Percentiles rank a stretch among this genome's conserved stretches.
Conservation (phyloP, 768 basidiomycete species). For the Pholiota conissans region DNA sequence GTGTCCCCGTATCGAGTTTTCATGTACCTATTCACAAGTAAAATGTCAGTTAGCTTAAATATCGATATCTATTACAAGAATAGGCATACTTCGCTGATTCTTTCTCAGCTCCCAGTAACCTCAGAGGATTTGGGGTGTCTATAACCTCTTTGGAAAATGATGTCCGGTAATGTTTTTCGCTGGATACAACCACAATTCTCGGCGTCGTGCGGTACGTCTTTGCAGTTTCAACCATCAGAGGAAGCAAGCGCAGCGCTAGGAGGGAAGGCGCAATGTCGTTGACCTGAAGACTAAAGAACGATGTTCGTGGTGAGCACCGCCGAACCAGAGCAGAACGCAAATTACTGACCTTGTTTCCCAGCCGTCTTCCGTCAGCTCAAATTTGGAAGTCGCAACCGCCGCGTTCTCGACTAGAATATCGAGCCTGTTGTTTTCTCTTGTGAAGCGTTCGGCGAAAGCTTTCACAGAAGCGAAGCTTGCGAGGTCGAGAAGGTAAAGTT, state of each 20-base stretch:
- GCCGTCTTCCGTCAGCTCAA: slow-evolving; percentile 30
- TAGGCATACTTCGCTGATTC: no score
- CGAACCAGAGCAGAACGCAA: not conserved
- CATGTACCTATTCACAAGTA: not conserved
- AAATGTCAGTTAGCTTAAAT: no score
- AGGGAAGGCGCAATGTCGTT: slow-evolving; percentile 44
- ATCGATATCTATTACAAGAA: not conserved
- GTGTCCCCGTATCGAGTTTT: slow-evolving; percentile 10
- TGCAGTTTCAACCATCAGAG: slow-evolving; percentile 39
- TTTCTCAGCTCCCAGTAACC: slow-evolving; percentile 30
- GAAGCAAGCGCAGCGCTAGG: slow-evolving; percentile 41
- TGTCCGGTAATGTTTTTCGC: slow-evolving; percentile 38
- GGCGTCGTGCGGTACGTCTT: slow-evolving; percentile 29
- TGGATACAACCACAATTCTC: slow-evolving; percentile 42
- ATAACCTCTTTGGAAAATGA: slow-evolving; percentile 24
- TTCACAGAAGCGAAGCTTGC: slow-evolving; percentile 39
- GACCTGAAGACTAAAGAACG: slow-evolving; percentile 40
- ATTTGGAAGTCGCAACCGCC: slow-evolving; percentile 1
- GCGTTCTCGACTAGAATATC: slow-evolving; percentile 32
- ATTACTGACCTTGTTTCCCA: slow-evolving; percentile 38
- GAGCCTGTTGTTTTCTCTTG: slow-evolving; percentile 31
- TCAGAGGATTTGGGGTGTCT: slow-evolving; percentile 27
- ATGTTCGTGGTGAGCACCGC: not conserved
- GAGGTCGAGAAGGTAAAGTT: slow-evolving; percentile 43
- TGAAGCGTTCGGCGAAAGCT: slow-evolving; percentile 34